Evolutionary conservation across 768 basidiomycete species (phyloP).

Genomic region (Infundibulicybe gibba): DNA sequence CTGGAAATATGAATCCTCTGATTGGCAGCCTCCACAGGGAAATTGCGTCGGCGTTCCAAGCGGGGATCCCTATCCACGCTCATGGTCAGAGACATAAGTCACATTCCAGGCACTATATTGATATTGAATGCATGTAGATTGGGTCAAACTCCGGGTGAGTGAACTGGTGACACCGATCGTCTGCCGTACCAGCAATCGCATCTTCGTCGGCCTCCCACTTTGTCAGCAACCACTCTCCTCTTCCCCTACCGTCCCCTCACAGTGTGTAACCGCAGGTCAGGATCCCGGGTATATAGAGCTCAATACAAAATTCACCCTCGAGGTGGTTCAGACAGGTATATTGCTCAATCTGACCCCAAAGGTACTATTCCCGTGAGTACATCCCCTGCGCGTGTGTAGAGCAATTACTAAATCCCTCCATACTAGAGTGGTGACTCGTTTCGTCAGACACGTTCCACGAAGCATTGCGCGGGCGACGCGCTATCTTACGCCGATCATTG

Average conservation of each 20-base stretch:
- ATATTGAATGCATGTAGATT: constrained; percentile 32
- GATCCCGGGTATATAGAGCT: neutral
- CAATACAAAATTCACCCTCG: too few relatives aligned
- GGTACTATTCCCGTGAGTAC: too few relatives aligned
- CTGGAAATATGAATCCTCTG: neutral
- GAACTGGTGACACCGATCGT: constrained; percentile 28
- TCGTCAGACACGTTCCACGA: too few relatives aligned
- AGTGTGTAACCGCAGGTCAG: constrained; percentile 3
- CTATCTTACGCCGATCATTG: constrained; percentile 11
- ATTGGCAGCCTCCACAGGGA: neutral
- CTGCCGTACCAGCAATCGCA: constrained; percentile 36
- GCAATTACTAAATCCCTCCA: too few relatives aligned
- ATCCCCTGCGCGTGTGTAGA: too few relatives aligned
- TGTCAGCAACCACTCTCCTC: constrained; percentile 20
- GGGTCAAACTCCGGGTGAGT: constrained; percentile 26
- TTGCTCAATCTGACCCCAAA: too few relatives aligned
- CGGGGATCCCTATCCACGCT: neutral
- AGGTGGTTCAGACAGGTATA: too few relatives aligned
- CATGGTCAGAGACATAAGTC: neutral
- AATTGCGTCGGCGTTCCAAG: too few relatives aligned
- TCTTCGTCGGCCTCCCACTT: too few relatives aligned
- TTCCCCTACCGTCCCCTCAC: constrained; percentile 1
- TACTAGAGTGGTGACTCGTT: too few relatives aligned
- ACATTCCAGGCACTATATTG: too few relatives aligned
- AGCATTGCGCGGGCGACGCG: too few relatives aligned